Evolutionary conservation across 2,329 filamentous ascomycete species (phyloP).

Genomic region (Orbilia quercus): DNA sequence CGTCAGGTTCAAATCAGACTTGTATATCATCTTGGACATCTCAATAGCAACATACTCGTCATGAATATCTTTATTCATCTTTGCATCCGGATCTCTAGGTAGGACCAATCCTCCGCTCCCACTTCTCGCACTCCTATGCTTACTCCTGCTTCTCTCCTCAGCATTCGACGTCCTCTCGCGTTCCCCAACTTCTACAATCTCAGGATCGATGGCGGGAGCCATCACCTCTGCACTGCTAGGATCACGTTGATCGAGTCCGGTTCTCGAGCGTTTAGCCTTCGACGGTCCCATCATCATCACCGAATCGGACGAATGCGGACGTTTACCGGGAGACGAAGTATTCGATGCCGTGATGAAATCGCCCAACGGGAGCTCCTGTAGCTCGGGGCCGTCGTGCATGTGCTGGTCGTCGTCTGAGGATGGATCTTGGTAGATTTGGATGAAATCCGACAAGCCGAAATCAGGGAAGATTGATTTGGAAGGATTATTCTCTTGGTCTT

Average conservation of each 20-base stretch:
- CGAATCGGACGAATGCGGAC: background rate
- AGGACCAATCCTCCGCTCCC: background rate
- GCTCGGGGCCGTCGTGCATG: background rate
- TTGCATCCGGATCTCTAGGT: background rate
- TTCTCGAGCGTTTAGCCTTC: no score
- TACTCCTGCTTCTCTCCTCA: no score
- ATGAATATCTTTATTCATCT: background rate
- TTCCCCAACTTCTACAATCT: no score
- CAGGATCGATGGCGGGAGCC: no score
- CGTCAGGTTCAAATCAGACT: background rate
- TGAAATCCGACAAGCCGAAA: background rate
- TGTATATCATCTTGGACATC: constrained; percentile 11
- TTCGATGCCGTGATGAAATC: background rate
- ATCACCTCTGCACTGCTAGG: no score
- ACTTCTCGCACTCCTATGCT: no score
- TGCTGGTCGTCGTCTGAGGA: background rate
- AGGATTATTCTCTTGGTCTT: background rate
- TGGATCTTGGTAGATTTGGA: no score
- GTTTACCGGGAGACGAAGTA: background rate
- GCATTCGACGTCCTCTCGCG: no score
- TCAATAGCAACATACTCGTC: background rate
- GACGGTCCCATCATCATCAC: no score
- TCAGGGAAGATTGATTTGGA: no score
- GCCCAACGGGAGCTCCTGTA: background rate
- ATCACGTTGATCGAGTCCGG: no score